Percentiles rank a stretch among this genome's conserved stretches.
Conservation (phyloP, 352 stramenopile genomes). For the Phytophthora cactorum region DNA sequence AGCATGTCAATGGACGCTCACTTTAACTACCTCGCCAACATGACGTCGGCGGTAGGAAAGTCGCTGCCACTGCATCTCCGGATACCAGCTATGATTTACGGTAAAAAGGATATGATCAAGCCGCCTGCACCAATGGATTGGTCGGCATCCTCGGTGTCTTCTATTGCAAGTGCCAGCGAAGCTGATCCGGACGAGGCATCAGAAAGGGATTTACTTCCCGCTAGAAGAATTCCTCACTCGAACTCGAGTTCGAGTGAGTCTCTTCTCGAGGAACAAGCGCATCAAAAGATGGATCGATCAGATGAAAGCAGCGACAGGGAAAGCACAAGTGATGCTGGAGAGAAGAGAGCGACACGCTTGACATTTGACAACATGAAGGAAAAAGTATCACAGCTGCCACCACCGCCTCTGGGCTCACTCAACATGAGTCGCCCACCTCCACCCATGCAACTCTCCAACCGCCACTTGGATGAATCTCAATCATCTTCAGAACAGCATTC, state of each 20-base stretch:
- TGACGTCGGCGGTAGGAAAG: conserved; percentile 47
- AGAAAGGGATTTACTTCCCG: neutral
- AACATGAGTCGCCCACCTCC: conserved; percentile 59
- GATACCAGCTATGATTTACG: conserved; percentile 40
- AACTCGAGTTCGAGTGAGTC: conserved; percentile 26
- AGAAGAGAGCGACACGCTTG: conserved; percentile 7
- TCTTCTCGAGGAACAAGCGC: conserved; percentile 11
- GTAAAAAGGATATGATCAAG: conserved; percentile 44
- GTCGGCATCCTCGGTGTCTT: conserved; percentile 37
- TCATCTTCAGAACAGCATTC: conserved; percentile 14
- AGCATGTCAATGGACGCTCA: conserved; percentile 50
- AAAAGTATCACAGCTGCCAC: conserved; percentile 34
- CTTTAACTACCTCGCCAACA: conserved; percentile 59
- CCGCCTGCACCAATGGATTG: conserved; percentile 44
- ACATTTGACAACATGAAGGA: conserved; percentile 32
- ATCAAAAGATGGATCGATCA: conserved; percentile 2
- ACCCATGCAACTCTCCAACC: conserved; percentile 22
- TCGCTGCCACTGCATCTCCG: conserved; percentile 56
- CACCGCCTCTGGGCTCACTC: conserved; percentile 42
- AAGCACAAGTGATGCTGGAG: neutral
- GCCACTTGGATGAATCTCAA: conserved; percentile 2
- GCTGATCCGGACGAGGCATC: conserved; percentile 5
- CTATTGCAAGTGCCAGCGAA: conserved; percentile 16
- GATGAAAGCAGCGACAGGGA: conserved; percentile 15
- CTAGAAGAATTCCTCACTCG: conserved; percentile 9